phyloP scores from a whole-genome alignment of 1,284 basidiomycete genomes.

The Austropuccinia psidii region DNA sequence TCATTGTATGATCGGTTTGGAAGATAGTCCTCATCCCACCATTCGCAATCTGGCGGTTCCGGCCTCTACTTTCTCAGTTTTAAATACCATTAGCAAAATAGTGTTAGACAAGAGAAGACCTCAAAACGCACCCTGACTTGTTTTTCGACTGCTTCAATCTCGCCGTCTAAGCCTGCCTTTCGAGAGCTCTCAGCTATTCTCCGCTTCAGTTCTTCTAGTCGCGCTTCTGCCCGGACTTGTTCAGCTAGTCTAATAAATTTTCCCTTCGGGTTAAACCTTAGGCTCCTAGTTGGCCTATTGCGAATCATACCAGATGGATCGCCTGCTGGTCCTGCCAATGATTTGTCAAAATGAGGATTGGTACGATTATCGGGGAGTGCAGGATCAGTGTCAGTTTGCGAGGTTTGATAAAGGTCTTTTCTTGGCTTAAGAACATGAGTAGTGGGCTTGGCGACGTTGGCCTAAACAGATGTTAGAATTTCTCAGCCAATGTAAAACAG shows the following conservation, averaged over 20 bases:
- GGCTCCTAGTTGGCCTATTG: slow-evolving; percentile 61
- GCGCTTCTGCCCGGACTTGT: slow-evolving; percentile 69
- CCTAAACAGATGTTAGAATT: slow-evolving; percentile 48
- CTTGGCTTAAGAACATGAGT: neutral
- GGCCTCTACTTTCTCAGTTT: slow-evolving; percentile 55
- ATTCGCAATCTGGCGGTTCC: slow-evolving; percentile 81
- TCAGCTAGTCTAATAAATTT: slow-evolving; percentile 79
- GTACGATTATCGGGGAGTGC: slow-evolving; percentile 26
- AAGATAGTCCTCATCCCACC: slow-evolving; percentile 92
- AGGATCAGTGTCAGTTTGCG: slow-evolving; percentile 19
- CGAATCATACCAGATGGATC: slow-evolving; percentile 56
- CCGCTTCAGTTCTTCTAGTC: slow-evolving; percentile 83
- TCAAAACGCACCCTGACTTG: slow-evolving; percentile 60
- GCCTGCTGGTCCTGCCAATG: slow-evolving; percentile 43
- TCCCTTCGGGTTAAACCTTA: slow-evolving; percentile 81
- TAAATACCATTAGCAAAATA: neutral
- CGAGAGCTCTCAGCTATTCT: slow-evolving; percentile 82
- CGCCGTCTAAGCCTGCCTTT: slow-evolving; percentile 85
- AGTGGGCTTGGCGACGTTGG: slow-evolving; percentile 56
- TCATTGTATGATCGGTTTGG: slow-evolving; percentile 72
- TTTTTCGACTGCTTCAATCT: slow-evolving; percentile 82
- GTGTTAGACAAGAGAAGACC: slow-evolving; percentile 1
- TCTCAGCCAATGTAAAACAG: neutral
- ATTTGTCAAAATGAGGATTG: slow-evolving; percentile 65
- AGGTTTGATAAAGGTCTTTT: slow-evolving; percentile 30